Percentiles rank a stretch among this genome's conserved stretches.
These are phyloP conservation scores for Russula virescens DNA, from an alignment of 768 basidiomycete species.

Conservation along the genomic window DNA sequence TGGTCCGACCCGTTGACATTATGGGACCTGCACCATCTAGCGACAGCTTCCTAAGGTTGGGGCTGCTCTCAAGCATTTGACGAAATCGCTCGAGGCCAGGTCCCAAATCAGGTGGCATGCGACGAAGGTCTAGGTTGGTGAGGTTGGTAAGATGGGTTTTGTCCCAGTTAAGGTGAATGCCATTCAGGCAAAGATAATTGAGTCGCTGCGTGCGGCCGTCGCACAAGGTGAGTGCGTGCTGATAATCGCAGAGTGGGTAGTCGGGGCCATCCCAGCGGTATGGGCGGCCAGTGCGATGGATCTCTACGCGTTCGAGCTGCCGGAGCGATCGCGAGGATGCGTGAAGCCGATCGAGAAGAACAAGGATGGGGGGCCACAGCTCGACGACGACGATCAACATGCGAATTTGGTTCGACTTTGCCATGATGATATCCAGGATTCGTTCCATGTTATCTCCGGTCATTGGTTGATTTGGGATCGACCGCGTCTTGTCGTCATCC, in stretches of 20 bases:
- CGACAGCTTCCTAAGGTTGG: conserved; percentile 47
- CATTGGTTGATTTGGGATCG: conserved; percentile 28
- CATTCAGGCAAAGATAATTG: conserved; percentile 48
- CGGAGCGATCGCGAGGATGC: conserved; percentile 17
- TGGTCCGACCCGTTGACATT: conserved; percentile 28
- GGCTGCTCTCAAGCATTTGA: conserved; percentile 38
- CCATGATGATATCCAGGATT: conserved; percentile 47
- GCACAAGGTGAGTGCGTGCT: conserved; percentile 43
- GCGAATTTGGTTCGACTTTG: conserved; percentile 52
- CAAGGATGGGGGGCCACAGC: conserved; percentile 48
- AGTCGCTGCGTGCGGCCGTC: conserved; percentile 43
- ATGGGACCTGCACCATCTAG: conserved; percentile 59
- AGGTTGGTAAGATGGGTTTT: conserved; percentile 45
- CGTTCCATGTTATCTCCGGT: conserved; percentile 39
- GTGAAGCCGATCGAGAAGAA: conserved; percentile 45
- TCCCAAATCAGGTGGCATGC: conserved; percentile 47
- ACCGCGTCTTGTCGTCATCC: conserved; percentile 30
- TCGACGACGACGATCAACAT: conserved; percentile 54
- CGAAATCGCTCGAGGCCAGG: conserved; percentile 50
- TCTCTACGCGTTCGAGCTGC: conserved; percentile 53
- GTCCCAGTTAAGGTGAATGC: conserved; percentile 58
- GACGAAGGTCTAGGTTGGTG: conserved; percentile 59
- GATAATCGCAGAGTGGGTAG: conserved; percentile 34
- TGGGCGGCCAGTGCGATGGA: conserved; percentile 51
- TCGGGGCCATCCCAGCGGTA: conserved; percentile 42